These are phyloP conservation scores for Aspergillus floridensis DNA, from an alignment of 2,329 filamentous ascomycete genomes.

Conservation along the genomic window DNA sequence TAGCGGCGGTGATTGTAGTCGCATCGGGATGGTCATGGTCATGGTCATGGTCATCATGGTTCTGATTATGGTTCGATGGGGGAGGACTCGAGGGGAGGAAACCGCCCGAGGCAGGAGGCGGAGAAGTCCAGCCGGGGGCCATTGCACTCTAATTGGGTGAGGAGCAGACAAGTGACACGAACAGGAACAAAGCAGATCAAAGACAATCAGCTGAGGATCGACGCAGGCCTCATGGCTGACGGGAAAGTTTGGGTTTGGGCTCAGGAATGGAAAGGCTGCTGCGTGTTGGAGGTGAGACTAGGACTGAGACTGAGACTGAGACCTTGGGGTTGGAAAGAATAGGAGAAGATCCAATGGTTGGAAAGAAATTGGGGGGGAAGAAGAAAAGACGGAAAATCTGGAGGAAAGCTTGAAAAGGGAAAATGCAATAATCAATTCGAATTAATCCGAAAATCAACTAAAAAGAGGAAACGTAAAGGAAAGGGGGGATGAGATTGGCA, in stretches of 20 bases:
- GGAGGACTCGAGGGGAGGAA: background rate
- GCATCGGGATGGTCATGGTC: no score
- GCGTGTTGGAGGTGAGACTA: background rate
- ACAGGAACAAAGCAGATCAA: conserved; percentile 18
- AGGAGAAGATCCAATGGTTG: background rate
- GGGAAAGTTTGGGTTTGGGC: background rate
- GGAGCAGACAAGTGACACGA: conserved; percentile 10
- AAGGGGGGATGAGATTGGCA: background rate
- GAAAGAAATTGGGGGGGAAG: background rate
- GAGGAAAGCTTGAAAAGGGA: background rate
- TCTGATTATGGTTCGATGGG: conserved; percentile 1
- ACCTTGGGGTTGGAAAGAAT: conserved; percentile 1
- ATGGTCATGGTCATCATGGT: background rate
- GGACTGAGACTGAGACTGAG: conserved; percentile 4
- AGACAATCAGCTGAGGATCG: conserved; percentile 19
- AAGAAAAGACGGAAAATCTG: background rate
- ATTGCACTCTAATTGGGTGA: conserved; percentile 15
- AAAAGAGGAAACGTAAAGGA: background rate
- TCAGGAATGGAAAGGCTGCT: conserved; percentile 10
- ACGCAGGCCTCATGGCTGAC: conserved; percentile 20
- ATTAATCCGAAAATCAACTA: background rate
- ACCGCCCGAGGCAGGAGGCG: conserved; percentile 19
- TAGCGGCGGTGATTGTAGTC: background rate
- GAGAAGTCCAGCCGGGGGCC: conserved; percentile 22
- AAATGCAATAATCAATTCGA: background rate